Base-by-base conservation (phyloP, 805 yeast genomes). In the Candida nemodendra region DNA sequence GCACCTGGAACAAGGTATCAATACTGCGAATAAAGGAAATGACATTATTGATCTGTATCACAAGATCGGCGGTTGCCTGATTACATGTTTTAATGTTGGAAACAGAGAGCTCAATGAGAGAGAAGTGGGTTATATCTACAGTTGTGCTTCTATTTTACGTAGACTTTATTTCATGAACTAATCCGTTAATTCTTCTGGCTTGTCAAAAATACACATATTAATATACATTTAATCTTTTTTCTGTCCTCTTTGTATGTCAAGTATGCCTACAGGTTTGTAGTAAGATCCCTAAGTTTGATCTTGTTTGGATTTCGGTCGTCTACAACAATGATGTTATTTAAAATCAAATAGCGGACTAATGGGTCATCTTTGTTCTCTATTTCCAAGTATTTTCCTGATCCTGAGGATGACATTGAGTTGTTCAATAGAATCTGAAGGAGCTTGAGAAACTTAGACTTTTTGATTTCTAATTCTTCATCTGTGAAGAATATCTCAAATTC, bases 41-140 rank as follows among this genome's bases (percentile, higher is more conserved):
- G 51, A 57, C 19, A 49, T 50, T 13, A 48, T 71, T 31, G 79
- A 75, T 16, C 61, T 76, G 7, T 71, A 64, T 44, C 62, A 71
- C 41, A 65, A 74, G 45, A 63, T 75, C 2, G 79, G 79, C 2
- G 83, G 83, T 0, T 78, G 65, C 45, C 43, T 78, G 34, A 62
- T 79, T 33, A 71, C 70, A 4, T 65, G 68, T 3, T 76, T 77
- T 51, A 66, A 59, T 42, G 62, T 64, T 28, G 42, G 50, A 0
- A 45, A 44, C 9, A 57, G 57, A 14, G 54, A 43, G 3, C 55
- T 69, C 23, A 45, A 55, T n/a, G 65, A 63, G 3, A 63, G 56
- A 1, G 61, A 64, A 24, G 60, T 77, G 18, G 73, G 76, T 26
- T 62, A 64, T 26, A 65, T 76, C 2, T 74, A 67, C 43, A 68